These are phyloP conservation scores for Trichoderma atrobrunneum DNA, from an alignment of 2,329 filamentous ascomycete genomes.

Conservation along the genomic window DNA sequence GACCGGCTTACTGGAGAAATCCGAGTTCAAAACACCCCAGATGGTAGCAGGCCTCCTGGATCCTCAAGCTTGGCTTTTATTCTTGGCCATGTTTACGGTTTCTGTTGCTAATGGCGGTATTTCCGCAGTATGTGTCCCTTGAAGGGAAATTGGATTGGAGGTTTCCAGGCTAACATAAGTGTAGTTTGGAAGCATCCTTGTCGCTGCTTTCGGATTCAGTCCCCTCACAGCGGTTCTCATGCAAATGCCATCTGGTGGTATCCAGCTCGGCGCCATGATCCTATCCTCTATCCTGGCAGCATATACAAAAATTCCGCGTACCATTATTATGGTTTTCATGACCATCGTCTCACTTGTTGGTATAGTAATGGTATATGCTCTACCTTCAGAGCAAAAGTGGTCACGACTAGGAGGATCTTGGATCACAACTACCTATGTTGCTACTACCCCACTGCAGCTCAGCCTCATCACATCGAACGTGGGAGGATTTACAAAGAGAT, in stretches of 20 bases:
- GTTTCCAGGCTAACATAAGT: neutral
- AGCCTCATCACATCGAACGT: slow-evolving; percentile 55
- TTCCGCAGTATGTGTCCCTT: neutral
- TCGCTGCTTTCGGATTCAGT: neutral
- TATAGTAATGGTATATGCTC: neutral
- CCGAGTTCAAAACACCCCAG: neutral
- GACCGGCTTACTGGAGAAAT: neutral
- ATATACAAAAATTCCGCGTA: neutral
- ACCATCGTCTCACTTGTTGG: neutral
- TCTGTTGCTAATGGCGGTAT: neutral
- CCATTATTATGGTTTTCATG: neutral
- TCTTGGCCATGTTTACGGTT: neutral
- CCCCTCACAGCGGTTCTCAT: neutral
- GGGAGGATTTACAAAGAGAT: slow-evolving; percentile 58
- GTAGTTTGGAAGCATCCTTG: neutral
- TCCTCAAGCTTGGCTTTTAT: neutral
- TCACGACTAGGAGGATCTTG: neutral
- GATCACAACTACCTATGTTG: slow-evolving; percentile 25
- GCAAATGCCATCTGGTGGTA: neutral
- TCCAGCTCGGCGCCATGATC: neutral
- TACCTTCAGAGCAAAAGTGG: neutral
- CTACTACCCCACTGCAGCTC: slow-evolving; percentile 52
- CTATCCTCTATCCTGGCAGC: neutral
- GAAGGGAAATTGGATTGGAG: neutral
- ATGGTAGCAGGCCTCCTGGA: neutral